A percentile compares a stretch with the other conserved stretches of the same genome.
Evolutionary conservation across 352 stramenopile genomes (phyloP).

Genomic region (Pythium angustatum): DNA sequence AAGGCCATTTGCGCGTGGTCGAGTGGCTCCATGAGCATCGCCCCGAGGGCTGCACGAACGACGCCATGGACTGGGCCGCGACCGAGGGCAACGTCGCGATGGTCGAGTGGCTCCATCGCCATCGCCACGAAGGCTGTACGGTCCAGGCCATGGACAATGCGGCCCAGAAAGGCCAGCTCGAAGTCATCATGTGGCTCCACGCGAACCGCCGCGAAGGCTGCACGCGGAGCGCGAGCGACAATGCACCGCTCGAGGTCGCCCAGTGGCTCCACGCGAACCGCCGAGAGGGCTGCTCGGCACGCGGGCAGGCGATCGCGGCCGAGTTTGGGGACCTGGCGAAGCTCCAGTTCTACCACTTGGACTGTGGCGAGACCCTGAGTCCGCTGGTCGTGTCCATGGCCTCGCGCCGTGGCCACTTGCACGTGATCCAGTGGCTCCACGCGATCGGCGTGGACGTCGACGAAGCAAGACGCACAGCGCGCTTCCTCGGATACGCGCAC

Average conservation of each 20-base stretch:
- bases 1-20: conserved; percentile 30
- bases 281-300: conserved; percentile 25
- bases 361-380: conserved; percentile 27
- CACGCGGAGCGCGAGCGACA: conserved; percentile 31
- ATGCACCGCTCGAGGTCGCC: conserved; percentile 29
- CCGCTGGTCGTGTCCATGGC: conserved; percentile 24
- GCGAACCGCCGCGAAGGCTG: conserved; percentile 32
- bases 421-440: conserved; percentile 37
- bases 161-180: conserved; percentile 26
- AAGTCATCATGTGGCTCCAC: conserved; percentile 36
- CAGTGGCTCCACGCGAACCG: conserved; percentile 34
- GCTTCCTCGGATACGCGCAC: conserved; percentile 27
- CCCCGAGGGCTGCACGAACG: conserved; percentile 30
- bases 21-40: conserved; percentile 34
- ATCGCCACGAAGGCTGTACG: conserved; percentile 32
- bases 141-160: conserved; percentile 35
- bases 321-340: conserved; percentile 30
- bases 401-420: conserved; percentile 27
- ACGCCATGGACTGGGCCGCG: conserved; percentile 32
- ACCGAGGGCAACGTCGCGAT: conserved; percentile 25
- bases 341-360: conserved; percentile 31
- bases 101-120: conserved; percentile 34
- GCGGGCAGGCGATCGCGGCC: conserved; percentile 23
- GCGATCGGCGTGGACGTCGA: conserved; percentile 29
- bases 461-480: conserved; percentile 21